phyloP scores from a whole-genome alignment of 2,329 filamentous ascomycete species.

The Fusarium compactum region DNA sequence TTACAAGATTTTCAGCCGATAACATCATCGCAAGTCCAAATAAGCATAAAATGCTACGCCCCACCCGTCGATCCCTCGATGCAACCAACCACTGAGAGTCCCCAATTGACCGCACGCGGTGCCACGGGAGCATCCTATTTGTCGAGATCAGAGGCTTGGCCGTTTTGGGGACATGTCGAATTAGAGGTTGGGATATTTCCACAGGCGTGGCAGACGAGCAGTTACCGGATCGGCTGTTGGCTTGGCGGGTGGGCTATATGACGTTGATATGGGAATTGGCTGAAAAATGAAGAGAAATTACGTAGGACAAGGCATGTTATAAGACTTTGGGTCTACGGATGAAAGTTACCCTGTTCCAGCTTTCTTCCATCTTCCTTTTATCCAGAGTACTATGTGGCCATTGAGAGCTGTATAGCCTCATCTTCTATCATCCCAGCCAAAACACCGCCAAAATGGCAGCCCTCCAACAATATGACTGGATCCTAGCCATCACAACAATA shows the following conservation, averaged over 20 bases:
- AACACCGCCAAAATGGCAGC: neutral
- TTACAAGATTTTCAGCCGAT: neutral
- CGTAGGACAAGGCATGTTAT: neutral
- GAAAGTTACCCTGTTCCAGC: neutral
- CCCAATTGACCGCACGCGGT: neutral
- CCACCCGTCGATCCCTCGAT: neutral
- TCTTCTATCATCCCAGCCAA: neutral
- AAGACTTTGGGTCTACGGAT: neutral
- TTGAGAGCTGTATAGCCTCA: neutral
- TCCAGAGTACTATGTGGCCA: too few relatives aligned
- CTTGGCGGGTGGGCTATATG: neutral
- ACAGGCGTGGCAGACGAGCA: neutral
- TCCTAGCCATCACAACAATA: neutral
- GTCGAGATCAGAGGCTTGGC: neutral
- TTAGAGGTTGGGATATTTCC: too few relatives aligned
- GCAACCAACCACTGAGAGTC: neutral
- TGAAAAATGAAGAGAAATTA: neutral
- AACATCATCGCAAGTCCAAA: neutral
- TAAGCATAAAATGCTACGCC: neutral
- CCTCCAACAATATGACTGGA: neutral
- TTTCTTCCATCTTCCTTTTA: neutral
- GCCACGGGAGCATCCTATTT: rapidly evolving
- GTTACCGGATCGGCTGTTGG: neutral
- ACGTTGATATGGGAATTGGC: neutral
- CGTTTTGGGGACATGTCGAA: rapidly evolving